These are phyloP conservation scores for Emericellopsis atlantica DNA, from an alignment of 2,329 filamentous ascomycete species.

Conservation along the genomic window DNA sequence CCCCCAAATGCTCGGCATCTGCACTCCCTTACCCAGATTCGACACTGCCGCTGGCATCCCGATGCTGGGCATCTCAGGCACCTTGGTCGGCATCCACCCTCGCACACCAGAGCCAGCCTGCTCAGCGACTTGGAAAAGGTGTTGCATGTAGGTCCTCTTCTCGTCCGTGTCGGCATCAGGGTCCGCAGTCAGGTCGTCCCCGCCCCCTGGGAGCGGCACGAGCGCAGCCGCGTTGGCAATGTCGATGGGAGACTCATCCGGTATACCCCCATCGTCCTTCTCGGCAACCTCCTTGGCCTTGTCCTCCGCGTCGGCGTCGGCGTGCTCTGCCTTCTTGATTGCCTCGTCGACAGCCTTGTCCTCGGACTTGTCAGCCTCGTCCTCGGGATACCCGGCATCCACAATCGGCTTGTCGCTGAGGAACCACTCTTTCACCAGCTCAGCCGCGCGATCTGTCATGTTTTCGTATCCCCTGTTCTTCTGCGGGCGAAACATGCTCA, in stretches of 20 bases:
- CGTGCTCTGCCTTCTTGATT: slow-evolving; percentile 7
- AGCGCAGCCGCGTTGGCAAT: slow-evolving; percentile 38
- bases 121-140: slow-evolving; percentile 35
- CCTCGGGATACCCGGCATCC: slow-evolving; percentile 23
- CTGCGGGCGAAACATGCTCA: slow-evolving; percentile 49
- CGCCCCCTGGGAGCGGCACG: slow-evolving; percentile 31
- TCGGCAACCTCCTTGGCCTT: slow-evolving; percentile 5
- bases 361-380: slow-evolving; percentile 13
- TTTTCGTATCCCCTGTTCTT: slow-evolving; percentile 51
- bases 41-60: slow-evolving; percentile 16
- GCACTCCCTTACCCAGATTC: slow-evolving; percentile 8
- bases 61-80: slow-evolving; percentile 22
- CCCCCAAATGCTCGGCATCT: slow-evolving; percentile 17
- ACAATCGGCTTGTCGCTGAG: slow-evolving; percentile 27
- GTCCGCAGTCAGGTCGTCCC: slow-evolving; percentile 16
- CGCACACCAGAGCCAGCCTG: slow-evolving; percentile 31
- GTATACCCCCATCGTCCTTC: slow-evolving; percentile 9
- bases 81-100: slow-evolving; percentile 30
- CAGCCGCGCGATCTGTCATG: slow-evolving; percentile 47
- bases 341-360: slow-evolving; percentile 8
- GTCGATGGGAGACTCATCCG: slow-evolving; percentile 33
- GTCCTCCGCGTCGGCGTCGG: slow-evolving; percentile 6
- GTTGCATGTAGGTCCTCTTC: slow-evolving; percentile 30
- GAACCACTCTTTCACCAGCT: slow-evolving; percentile 46
- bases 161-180: slow-evolving; percentile 18